Percentiles rank a stretch among this genome's conserved stretches.
phyloP scores from a whole-genome alignment of 495 filamentous ascomycete genomes.

The Penicillium lagena region DNA sequence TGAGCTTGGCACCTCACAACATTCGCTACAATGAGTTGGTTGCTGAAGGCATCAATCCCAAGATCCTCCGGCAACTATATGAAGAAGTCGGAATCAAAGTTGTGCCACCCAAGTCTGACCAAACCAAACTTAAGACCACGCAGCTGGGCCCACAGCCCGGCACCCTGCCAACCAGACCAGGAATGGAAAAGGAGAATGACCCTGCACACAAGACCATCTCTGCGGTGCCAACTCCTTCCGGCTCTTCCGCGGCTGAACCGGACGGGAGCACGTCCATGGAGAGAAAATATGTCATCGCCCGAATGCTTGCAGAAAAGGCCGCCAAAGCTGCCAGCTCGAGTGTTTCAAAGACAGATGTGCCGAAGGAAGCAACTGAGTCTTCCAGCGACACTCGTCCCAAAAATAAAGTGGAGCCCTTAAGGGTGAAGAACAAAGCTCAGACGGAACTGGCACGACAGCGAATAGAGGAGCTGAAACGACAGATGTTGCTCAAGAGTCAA shows the following conservation, averaged over 20 bases:
- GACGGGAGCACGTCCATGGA: conserved; percentile 49
- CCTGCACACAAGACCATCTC: background rate
- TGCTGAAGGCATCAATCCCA: conserved; percentile 62
- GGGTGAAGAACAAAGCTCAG: conserved; percentile 50
- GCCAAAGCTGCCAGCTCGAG: conserved; percentile 11
- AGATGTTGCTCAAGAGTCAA: conserved; percentile 29
- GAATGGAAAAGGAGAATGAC: background rate
- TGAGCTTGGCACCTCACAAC: conserved; percentile 55
- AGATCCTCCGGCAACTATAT: conserved; percentile 57
- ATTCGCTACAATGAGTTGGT: conserved; percentile 64
- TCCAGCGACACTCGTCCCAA: conserved; percentile 7
- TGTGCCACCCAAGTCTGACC: conserved; percentile 3
- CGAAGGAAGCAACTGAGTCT: conserved; percentile 10
- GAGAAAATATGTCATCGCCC: conserved; percentile 70
- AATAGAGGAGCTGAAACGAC: conserved; percentile 45
- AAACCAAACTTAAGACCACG: background rate
- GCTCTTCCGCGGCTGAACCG: background rate
- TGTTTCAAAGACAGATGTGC: conserved; percentile 5
- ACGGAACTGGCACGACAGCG: conserved; percentile 47
- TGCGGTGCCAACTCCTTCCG: too few species aligned
- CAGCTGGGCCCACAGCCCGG: background rate
- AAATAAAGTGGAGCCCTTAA: conserved; percentile 24
- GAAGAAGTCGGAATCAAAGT: conserved; percentile 53
- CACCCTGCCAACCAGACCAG: background rate
- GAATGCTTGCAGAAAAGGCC: conserved; percentile 58